These are phyloP conservation scores for Neurospora discreta DNA, from an alignment of 495 filamentous ascomycete genomes.

Conservation along the genomic window DNA sequence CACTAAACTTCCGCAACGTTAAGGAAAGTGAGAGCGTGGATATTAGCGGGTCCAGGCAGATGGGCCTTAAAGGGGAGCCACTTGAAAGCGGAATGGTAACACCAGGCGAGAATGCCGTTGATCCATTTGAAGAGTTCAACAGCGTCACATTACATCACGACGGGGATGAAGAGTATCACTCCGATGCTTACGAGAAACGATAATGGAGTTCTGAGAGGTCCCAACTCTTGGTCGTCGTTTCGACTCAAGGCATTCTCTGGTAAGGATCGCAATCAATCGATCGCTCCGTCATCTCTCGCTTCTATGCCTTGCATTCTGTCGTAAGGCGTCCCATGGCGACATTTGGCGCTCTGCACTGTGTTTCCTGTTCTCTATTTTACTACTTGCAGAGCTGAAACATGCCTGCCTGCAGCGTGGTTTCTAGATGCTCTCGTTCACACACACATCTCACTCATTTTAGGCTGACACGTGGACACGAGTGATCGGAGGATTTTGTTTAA, in stretches of 20 bases:
- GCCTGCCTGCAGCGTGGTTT: neutral
- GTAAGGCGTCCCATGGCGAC: neutral
- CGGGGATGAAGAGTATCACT: constrained; percentile 51
- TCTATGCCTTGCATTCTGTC: neutral
- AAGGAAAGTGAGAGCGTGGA: constrained; percentile 96
- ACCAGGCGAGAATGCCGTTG: constrained; percentile 64
- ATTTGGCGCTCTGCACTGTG: neutral
- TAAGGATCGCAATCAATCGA: neutral
- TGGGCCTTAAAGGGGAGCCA: constrained; percentile 60
- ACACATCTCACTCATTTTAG: neutral
- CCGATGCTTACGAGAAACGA: neutral
- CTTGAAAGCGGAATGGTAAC: constrained; percentile 77
- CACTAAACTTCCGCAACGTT: constrained; percentile 92
- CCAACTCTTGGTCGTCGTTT: neutral
- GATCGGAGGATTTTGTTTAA: neutral
- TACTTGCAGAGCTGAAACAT: neutral
- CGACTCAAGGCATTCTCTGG: neutral
- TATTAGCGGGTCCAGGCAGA: constrained; percentile 54
- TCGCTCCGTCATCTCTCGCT: neutral
- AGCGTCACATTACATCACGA: constrained; percentile 97
- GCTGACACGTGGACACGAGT: neutral
- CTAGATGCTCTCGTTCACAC: neutral
- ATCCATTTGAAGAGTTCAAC: constrained; percentile 98
- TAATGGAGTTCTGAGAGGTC: constrained; percentile 2
- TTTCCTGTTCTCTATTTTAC: neutral